Conservation (phyloP, 306 rosid species). For the Vachellia pachyceras region DNA sequence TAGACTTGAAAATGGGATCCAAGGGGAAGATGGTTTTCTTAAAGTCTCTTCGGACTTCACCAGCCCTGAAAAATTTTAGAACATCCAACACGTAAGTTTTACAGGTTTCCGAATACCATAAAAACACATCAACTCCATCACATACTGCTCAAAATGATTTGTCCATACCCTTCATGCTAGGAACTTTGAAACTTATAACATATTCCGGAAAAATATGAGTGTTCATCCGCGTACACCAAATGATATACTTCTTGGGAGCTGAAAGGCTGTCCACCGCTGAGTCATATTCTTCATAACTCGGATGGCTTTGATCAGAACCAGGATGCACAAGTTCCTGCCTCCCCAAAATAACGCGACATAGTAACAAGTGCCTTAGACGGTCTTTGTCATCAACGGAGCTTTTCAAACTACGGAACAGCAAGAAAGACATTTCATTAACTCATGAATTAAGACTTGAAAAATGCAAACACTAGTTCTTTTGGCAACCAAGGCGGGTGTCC, state of each 20-base stretch:
- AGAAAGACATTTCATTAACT: not conserved
- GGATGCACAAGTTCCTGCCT: slow-evolving; percentile 61
- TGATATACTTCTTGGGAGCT: slow-evolving; percentile 62
- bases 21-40: slow-evolving; percentile 74
- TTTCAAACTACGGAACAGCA: slow-evolving; percentile 50
- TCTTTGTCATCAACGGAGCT: slow-evolving; percentile 50
- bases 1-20: slow-evolving; percentile 77
- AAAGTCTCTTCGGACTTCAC: slow-evolving; percentile 42
- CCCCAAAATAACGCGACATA: slow-evolving; percentile 88
- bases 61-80: slow-evolving; percentile 44
- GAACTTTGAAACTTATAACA: slow-evolving; percentile 66
- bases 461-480: not conserved
- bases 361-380: slow-evolving; percentile 70
- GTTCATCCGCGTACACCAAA: slow-evolving; percentile 75
- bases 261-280: slow-evolving; percentile 69
- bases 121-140: not conserved
- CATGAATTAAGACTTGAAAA: not conserved
- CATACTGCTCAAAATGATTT: not conserved
- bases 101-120: not conserved
- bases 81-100: not conserved
- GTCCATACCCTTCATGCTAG: slow-evolving; percentile 51
- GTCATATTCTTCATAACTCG: slow-evolving; percentile 69
- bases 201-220: slow-evolving; percentile 81
- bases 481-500: not conserved
- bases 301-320: slow-evolving; percentile 60